Conservation (phyloP, 495 filamentous ascomycete species). For the Penicillium waksmanii region DNA sequence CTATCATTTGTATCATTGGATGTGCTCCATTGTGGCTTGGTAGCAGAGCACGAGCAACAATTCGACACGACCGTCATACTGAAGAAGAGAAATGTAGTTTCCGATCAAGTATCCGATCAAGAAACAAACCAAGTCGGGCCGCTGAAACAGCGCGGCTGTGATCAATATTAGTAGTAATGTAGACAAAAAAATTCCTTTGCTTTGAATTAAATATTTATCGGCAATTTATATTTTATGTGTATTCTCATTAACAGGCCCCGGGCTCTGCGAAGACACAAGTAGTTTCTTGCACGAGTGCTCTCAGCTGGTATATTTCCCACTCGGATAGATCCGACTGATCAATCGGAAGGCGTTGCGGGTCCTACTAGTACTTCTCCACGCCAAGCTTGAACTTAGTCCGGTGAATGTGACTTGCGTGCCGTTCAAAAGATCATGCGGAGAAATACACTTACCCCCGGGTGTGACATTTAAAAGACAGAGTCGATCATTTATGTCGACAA, state of each 20-base stretch:
- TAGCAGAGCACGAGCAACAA: constrained; percentile 4
- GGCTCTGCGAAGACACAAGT: too few relatives aligned
- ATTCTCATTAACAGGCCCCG: too few relatives aligned
- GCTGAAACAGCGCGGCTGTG: not conserved
- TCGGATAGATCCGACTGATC: constrained; percentile 20
- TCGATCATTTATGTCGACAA: too few relatives aligned
- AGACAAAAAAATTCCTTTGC: not conserved
- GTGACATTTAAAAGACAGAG: too few relatives aligned
- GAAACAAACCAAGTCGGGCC: not conserved
- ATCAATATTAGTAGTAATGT: not conserved
- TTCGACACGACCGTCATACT: constrained; percentile 3
- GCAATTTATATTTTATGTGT: too few relatives aligned
- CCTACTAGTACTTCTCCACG: not conserved
- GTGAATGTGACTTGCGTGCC: too few relatives aligned
- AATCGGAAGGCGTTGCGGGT: constrained; percentile 21
- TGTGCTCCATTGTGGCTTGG: not conserved
- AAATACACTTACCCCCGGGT: too few relatives aligned
- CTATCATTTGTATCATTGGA: not conserved
- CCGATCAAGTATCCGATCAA: not conserved
- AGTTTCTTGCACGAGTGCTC: too few relatives aligned
- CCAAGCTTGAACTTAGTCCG: too few relatives aligned
- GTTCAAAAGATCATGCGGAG: too few relatives aligned
- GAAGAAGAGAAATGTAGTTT: not conserved
- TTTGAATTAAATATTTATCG: too few relatives aligned
- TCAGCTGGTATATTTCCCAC: not conserved